These are phyloP conservation scores for Chaetomium sp. DNA, from an alignment of 2,329 filamentous ascomycete genomes.

Conservation along the genomic window DNA sequence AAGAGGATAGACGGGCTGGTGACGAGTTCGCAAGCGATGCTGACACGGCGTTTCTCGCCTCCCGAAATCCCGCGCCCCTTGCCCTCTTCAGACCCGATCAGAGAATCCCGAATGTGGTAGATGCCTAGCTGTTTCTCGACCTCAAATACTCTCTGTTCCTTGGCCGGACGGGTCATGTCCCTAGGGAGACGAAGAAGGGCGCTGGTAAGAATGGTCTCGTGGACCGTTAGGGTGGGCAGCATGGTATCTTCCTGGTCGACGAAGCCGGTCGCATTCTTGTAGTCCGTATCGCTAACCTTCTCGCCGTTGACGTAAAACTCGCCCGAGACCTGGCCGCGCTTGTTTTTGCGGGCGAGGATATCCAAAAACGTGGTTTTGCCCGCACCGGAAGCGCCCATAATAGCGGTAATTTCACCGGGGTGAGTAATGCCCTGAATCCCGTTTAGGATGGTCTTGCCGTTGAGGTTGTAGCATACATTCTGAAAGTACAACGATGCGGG, in stretches of 20 bases:
- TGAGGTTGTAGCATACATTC: slow-evolving; percentile 78
- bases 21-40: slow-evolving; percentile 94
- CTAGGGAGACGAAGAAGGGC: slow-evolving; percentile 85
- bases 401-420: slow-evolving; percentile 90
- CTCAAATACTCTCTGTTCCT: slow-evolving; percentile 84
- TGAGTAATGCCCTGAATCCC: slow-evolving; percentile 80
- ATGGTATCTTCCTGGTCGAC: slow-evolving; percentile 98
- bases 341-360: slow-evolving; percentile 94
- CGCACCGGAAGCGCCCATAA: slow-evolving; percentile 96
- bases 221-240: slow-evolving; percentile 89
- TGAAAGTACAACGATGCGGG: slow-evolving; percentile 84
- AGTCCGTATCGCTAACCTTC: slow-evolving; percentile 75
- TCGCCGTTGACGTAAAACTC: slow-evolving; percentile 93
- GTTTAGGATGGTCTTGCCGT: slow-evolving; percentile 78
- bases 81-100: slow-evolving; percentile 94
- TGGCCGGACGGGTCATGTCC: slow-evolving; percentile 81
- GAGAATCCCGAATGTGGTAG: slow-evolving; percentile 83
- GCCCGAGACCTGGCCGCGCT: slow-evolving; percentile 70
- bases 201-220: slow-evolving; percentile 94
- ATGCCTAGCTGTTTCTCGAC: slow-evolving; percentile 96
- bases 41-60: slow-evolving; percentile 91
- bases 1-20: slow-evolving; percentile 97
- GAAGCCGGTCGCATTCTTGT: slow-evolving; percentile 88
- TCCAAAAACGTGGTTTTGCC: slow-evolving; percentile 97
- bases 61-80: slow-evolving; percentile 93